phyloP scores from a whole-genome alignment of 805 yeast genomes.

The Kuraishia floccosa region DNA sequence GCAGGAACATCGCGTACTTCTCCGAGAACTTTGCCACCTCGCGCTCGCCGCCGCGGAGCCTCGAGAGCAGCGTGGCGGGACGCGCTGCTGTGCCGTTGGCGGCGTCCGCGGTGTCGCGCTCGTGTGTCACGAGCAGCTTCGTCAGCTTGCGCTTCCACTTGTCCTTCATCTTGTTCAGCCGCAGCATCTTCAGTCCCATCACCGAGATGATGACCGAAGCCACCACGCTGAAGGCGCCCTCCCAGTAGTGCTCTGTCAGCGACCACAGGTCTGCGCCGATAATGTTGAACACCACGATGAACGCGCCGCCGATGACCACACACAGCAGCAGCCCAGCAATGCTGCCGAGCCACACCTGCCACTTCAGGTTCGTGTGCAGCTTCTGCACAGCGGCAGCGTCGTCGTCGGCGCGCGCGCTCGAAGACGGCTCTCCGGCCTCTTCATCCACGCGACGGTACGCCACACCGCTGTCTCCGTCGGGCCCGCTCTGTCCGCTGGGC shows the following conservation, averaged over 20 bases:
- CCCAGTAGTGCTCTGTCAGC: constrained; percentile 35
- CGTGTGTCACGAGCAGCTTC: constrained; percentile 4
- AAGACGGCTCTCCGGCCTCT: neutral
- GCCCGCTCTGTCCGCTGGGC: constrained; percentile 1
- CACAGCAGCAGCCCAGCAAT: constrained; percentile 26
- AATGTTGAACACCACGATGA: constrained; percentile 25
- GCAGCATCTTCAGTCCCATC: constrained; percentile 32
- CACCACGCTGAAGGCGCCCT: constrained; percentile 29
- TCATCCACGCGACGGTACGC: neutral
- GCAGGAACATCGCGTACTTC: constrained; percentile 79
- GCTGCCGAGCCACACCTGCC: constrained; percentile 34
- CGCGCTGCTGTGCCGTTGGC: neutral
- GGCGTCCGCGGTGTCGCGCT: neutral
- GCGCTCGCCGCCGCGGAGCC: too few species aligned
- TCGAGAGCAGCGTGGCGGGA: neutral
- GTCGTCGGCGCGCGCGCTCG: neutral
- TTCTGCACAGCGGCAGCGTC: neutral
- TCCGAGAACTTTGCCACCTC: constrained; percentile 3
- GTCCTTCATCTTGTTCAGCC: constrained; percentile 30
- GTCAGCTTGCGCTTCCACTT: constrained; percentile 31
- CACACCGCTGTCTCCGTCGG: neutral
- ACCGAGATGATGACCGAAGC: constrained; percentile 32
- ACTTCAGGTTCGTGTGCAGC: constrained; percentile 10
- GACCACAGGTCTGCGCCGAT: constrained; percentile 33
- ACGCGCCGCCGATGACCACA: constrained; percentile 25